These are phyloP conservation scores for Puccinia coronata DNA, from an alignment of 1,284 basidiomycete genomes.

Conservation along the genomic window DNA sequence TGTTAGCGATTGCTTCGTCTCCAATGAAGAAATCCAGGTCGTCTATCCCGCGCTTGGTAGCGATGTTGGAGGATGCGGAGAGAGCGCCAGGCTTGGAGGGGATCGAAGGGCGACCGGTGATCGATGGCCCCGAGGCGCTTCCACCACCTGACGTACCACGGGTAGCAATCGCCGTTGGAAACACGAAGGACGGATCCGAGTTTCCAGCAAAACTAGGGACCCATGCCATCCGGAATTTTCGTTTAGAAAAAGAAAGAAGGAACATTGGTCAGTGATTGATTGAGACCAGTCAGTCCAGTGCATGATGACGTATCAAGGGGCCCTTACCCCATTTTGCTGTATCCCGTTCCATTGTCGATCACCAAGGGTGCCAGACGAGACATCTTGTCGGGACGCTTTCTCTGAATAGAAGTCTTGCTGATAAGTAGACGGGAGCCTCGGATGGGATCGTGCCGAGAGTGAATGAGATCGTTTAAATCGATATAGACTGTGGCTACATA, in stretches of 20 bases:
- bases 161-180: constrained; percentile 59
- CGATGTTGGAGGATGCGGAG: constrained; percentile 69
- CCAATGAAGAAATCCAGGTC: constrained; percentile 99
- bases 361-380: constrained; percentile 78
- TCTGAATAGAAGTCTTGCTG: not conserved
- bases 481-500: not conserved
- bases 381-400: constrained; percentile 24
- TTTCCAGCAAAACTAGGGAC: constrained; percentile 86
- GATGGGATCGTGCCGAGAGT: too few relatives aligned
- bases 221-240: not conserved
- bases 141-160: constrained; percentile 53
- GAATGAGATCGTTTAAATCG: not conserved
- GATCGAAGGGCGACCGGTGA: constrained; percentile 65
- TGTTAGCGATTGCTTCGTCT: constrained; percentile 85
- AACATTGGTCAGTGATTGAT: not conserved
- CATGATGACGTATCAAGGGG: not conserved
- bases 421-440: too few relatives aligned
- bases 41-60: constrained; percentile 95
- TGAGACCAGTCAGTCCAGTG: too few relatives aligned
- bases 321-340: constrained; percentile 90
- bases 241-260: not conserved
- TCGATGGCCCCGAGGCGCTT: constrained; percentile 50
- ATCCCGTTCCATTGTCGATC: constrained; percentile 97
- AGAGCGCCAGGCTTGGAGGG: constrained; percentile 71
- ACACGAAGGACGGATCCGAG: constrained; percentile 86